A percentile compares a stretch with the other conserved stretches of the same genome.
phyloP scores from a whole-genome alignment of 192 early-diverging fungal genomes.

The Rhizoclosmatium sp. region DNA sequence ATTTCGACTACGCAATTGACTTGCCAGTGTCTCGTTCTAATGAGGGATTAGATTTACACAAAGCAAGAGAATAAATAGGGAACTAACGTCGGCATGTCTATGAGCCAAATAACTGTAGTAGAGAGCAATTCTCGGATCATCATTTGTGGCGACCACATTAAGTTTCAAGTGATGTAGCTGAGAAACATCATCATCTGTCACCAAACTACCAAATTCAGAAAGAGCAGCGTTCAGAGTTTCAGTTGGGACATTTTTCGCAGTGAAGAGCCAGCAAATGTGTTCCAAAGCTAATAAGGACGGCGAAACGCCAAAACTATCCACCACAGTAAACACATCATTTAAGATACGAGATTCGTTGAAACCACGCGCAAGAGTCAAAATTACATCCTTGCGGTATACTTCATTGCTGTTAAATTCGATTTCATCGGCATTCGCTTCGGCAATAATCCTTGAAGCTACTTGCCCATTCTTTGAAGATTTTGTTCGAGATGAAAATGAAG shows the following conservation, averaged over 20 bases:
- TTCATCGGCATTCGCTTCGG: not conserved
- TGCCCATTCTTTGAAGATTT: constrained; percentile 21
- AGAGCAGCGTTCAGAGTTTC: constrained; percentile 11
- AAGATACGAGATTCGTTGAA: constrained; percentile 10
- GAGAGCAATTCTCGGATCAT: not conserved
- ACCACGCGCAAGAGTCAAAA: constrained; percentile 8
- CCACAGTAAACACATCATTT: constrained; percentile 16
- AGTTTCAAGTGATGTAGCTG: not conserved
- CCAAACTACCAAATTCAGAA: constrained; percentile 21
- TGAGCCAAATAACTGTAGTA: constrained; percentile 23
- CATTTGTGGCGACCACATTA: not conserved
- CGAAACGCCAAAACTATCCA: constrained; percentile 20
- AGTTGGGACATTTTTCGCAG: not conserved
- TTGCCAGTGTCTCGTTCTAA: constrained; percentile 1
- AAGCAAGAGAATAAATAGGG: not conserved
- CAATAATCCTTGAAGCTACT: not conserved
- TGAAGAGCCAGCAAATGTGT: constrained; percentile 27
- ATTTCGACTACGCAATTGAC: not conserved
- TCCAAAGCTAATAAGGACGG: constrained; percentile 9
- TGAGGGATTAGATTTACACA: not conserved
- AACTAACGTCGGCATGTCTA: constrained; percentile 3
- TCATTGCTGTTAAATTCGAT: constrained; percentile 4
- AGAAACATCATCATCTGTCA: not conserved
- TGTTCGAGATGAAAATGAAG: constrained; percentile 19
- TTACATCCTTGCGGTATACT: constrained; percentile 1